Conservation (phyloP, 495 filamentous ascomycete species). For the Glonium stellatum region DNA sequence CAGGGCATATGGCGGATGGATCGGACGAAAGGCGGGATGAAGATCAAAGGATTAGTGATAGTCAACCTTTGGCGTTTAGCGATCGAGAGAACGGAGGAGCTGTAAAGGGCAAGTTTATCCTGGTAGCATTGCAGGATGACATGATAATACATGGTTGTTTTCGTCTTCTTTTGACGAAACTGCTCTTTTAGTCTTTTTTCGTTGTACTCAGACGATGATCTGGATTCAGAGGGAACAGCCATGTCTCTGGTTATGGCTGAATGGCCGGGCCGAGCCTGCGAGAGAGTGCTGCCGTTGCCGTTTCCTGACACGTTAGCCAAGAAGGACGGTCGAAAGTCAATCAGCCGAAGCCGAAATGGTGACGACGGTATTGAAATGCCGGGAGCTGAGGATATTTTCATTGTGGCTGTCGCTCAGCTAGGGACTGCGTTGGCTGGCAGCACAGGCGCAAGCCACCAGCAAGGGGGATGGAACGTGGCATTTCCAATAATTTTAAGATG, state of each 20-base stretch:
- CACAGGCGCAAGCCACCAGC: conserved; percentile 13
- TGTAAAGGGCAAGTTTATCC: not conserved
- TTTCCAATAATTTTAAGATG: not conserved
- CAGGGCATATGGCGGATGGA: not conserved
- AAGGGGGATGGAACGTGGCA: not conserved
- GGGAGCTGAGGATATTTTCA: conserved; percentile 4
- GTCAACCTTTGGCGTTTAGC: not conserved
- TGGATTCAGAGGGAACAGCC: not conserved
- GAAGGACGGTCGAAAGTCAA: not conserved
- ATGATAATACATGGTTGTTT: not conserved
- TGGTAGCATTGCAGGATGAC: not conserved
- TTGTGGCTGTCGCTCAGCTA: conserved; percentile 20
- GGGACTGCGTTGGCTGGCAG: conserved; percentile 7
- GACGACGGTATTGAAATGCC: not conserved
- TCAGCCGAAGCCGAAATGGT: not conserved
- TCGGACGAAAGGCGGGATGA: not conserved
- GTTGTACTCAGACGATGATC: not conserved
- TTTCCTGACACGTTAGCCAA: not conserved
- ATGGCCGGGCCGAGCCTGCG: not conserved
- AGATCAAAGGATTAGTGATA: not conserved
- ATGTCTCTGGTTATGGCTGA: not conserved
- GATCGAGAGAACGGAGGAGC: not conserved
- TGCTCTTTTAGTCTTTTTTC: not conserved
- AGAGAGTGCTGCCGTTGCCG: not conserved
- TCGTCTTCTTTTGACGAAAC: not conserved